Evolutionary conservation across 2,329 filamentous ascomycete genomes (phyloP).

Genomic region (Trichophyton benhamiae): DNA sequence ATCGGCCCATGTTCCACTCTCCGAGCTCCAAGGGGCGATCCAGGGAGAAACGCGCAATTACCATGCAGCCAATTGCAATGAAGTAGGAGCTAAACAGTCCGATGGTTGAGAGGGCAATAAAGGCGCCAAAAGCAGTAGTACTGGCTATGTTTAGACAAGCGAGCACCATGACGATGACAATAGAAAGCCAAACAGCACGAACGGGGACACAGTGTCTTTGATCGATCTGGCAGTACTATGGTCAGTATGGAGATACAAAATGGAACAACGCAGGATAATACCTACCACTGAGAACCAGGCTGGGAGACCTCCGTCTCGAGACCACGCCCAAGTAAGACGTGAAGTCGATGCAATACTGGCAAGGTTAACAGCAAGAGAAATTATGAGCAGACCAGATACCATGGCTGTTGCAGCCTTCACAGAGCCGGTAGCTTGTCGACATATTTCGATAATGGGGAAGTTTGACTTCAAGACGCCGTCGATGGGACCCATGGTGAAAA

Average conservation of each 20-base stretch:
- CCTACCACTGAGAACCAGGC: conserved; percentile 24
- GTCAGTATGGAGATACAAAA: not conserved
- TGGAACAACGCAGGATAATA: not conserved
- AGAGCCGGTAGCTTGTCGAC: conserved; percentile 31
- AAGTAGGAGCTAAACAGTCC: conserved; percentile 31
- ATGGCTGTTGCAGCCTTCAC: conserved; percentile 31
- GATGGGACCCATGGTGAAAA: conserved; percentile 35
- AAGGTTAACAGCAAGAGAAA: conserved; percentile 31
- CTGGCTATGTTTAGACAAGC: conserved; percentile 31
- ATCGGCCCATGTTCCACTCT: conserved; percentile 23
- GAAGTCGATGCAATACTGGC: conserved; percentile 37
- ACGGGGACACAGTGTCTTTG: conserved; percentile 24
- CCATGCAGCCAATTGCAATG: conserved; percentile 27
- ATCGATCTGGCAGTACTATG: conserved; percentile 21
- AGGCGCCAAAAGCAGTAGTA: conserved; percentile 29
- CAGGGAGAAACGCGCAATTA: conserved; percentile 22
- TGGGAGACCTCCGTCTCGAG: conserved; percentile 37
- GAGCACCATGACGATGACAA: conserved; percentile 23
- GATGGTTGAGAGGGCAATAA: conserved; percentile 29
- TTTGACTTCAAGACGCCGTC: conserved; percentile 21
- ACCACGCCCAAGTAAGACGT: conserved; percentile 40
- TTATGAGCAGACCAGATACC: conserved; percentile 26
- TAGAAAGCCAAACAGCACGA: conserved; percentile 27
- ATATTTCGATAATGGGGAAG: conserved; percentile 35
- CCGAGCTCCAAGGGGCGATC: conserved; percentile 15